A percentile compares a stretch with the other conserved stretches of the same genome.
phyloP scores from a whole-genome alignment of 495 filamentous ascomycete species.

The Penicillium steckii region DNA sequence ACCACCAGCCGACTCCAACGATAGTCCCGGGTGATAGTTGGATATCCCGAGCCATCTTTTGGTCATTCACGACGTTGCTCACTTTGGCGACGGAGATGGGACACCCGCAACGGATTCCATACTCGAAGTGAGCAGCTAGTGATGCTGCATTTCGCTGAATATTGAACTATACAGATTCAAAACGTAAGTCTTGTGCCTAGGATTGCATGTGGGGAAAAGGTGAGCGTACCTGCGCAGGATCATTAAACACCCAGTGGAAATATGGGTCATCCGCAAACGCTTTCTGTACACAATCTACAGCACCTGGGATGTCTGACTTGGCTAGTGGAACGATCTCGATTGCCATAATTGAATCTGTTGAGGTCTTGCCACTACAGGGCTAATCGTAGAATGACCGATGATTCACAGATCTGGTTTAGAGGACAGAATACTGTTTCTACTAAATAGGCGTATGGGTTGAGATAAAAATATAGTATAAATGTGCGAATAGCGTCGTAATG shows the following conservation, averaged over 20 bases:
- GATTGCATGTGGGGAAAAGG: not conserved
- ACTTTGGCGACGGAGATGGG: slow-evolving; percentile 63
- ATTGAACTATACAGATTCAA: slow-evolving; percentile 44
- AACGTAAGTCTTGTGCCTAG: not conserved
- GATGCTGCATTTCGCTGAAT: slow-evolving; percentile 58
- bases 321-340: slow-evolving; percentile 55
- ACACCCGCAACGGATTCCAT: slow-evolving; percentile 57
- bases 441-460: slow-evolving; percentile 34
- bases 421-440: slow-evolving; percentile 30
- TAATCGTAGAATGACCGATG: slow-evolving; percentile 4
- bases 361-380: slow-evolving; percentile 21
- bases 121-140: slow-evolving; percentile 59
- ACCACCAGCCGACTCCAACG: slow-evolving; percentile 66
- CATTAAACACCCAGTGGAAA: slow-evolving; percentile 59
- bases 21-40: slow-evolving; percentile 31
- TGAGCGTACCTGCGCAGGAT: slow-evolving; percentile 49
- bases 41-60: slow-evolving; percentile 15
- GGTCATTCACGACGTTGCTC: slow-evolving; percentile 11
- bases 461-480: slow-evolving; percentile 40
- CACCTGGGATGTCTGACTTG: slow-evolving; percentile 59
- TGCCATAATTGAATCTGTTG: slow-evolving; percentile 38
- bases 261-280: slow-evolving; percentile 68
- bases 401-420: slow-evolving; percentile 23
- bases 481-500: slow-evolving; percentile 37
- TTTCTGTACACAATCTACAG: slow-evolving; percentile 55